A percentile compares a stretch with the other conserved stretches of the same genome.
Conservation (phyloP, 1,284 basidiomycete species). For the Ganoderma lucidum region DNA sequence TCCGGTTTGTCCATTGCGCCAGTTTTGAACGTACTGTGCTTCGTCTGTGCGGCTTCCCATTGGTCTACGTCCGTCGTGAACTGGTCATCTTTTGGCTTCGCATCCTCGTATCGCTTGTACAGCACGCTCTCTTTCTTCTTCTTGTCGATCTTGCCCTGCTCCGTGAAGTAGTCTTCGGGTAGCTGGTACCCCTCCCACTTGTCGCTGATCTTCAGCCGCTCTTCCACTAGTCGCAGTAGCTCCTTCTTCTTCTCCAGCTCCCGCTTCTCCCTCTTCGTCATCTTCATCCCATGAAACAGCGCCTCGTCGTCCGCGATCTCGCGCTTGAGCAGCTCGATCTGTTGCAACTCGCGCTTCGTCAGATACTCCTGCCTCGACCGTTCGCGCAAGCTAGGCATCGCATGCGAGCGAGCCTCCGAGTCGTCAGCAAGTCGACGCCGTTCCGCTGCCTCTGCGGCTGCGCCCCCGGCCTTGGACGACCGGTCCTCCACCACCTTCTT, state of each 20-base stretch:
- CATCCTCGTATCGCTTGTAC: conserved; percentile 95
- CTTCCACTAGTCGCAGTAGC: conserved; percentile 91
- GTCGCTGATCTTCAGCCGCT: conserved; percentile 92
- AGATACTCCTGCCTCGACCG: conserved; percentile 95
- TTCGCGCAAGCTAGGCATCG: conserved; percentile 84
- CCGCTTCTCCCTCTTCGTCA: conserved; percentile 84
- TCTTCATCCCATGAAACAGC: conserved; percentile 87
- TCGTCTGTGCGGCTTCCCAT: conserved; percentile 94
- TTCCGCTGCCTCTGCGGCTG: conserved; percentile 85
- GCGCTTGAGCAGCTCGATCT: conserved; percentile 91
- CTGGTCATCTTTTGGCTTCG: conserved; percentile 86
- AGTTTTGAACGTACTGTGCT: conserved; percentile 87
- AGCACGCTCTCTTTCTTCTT: conserved; percentile 96
- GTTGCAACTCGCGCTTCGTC: conserved; percentile 94
- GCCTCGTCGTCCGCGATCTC: conserved; percentile 95
- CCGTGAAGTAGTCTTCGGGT: conserved; percentile 97
- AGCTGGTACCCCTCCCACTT: conserved; percentile 94
- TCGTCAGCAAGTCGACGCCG: conserved; percentile 90
- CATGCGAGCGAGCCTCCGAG: conserved; percentile 74
- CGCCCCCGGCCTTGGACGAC: conserved; percentile 76
- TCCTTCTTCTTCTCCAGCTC: conserved; percentile 95
- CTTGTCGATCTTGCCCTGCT: conserved; percentile 98
- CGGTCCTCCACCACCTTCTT: conserved; percentile 95
- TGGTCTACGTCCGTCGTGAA: conserved; percentile 97
- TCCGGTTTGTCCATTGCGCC: conserved; percentile 91